phyloP scores from a whole-genome alignment of 805 yeast genomes.

The Lipomyces oligophaga region DNA sequence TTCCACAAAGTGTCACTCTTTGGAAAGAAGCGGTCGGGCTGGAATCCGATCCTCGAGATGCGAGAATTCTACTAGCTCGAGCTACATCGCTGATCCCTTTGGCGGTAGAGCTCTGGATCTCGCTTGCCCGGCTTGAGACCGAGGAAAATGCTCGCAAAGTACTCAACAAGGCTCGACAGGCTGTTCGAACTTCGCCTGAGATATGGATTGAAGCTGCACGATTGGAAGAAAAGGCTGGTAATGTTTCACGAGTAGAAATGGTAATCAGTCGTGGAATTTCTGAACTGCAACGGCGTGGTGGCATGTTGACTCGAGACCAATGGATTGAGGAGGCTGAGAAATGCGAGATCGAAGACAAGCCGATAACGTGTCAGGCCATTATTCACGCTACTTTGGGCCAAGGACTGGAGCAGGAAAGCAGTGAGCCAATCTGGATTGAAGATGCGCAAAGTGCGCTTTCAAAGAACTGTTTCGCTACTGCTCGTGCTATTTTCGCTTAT shows the following conservation, averaged over 20 bases:
- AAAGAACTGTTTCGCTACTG: constrained; percentile 37
- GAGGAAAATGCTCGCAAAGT: constrained; percentile 49
- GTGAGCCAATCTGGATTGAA: constrained; percentile 38
- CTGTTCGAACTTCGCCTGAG: constrained; percentile 45
- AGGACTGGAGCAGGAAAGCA: constrained; percentile 35
- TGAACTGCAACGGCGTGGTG: constrained; percentile 41
- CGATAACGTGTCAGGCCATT: constrained; percentile 52
- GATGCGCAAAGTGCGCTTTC: constrained; percentile 40
- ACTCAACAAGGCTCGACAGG: constrained; percentile 58
- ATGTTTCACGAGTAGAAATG: constrained; percentile 42
- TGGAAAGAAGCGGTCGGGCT: constrained; percentile 65
- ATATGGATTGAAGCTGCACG: constrained; percentile 71
- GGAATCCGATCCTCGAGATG: constrained; percentile 53
- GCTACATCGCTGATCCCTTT: constrained; percentile 68
- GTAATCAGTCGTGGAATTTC: constrained; percentile 49
- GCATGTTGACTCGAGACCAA: constrained; percentile 38
- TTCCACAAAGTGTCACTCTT: constrained; percentile 55
- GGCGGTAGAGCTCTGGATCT: constrained; percentile 63
- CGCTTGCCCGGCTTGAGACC: constrained; percentile 47
- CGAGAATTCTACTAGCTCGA: constrained; percentile 51
- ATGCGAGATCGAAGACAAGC: constrained; percentile 49
- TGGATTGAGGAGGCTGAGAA: constrained; percentile 58
- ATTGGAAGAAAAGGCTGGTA: constrained; percentile 57
- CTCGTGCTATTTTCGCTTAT: constrained; percentile 48
- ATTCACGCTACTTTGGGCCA: constrained; percentile 42